Evolutionary conservation across 2,329 filamentous ascomycete species (phyloP), one percentile per base, ranked within the genome.

Genomic region (Colletotrichum somersetense): DNA sequence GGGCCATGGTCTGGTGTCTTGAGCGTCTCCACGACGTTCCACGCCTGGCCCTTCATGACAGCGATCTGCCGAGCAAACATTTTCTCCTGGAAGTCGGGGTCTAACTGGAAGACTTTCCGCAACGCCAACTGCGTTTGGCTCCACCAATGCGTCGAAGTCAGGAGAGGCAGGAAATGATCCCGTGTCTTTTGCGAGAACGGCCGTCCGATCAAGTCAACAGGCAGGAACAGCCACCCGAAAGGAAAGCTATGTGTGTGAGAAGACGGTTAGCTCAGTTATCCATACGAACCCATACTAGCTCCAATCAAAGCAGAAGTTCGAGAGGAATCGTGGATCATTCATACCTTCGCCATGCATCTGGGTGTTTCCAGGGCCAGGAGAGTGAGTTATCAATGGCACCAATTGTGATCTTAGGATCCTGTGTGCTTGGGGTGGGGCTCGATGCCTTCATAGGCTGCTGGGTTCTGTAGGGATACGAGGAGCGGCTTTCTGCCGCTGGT

Each of bases 11-110:
- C 96, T 0, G 90, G 87, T 23, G 93, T 93, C 81, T 99, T 99
- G 73, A 99, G 87, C 0, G 96, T 98, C 84, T 99, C 96, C 5
- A 99, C 96, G 0, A 99, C 96, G 79, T 99, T 99, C 95, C 96
- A 99, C 0, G 96, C 96, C 80, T 99, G 96, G 14, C 96, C 96
- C 83, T 99, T 99, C 94, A 99, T 97, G 71, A 99, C 96, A 1
- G 96, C 96, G 73, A 99, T 97, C 79, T 99, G 96, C 75, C 94
- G 91, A n/a, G 94, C 94, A 83, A 97, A 99, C 96, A 99, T 99
- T 82, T 94, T 92, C 83, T 99, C 96, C 80, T 98, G 94, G 81
- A 99, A 99, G 82, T 99, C 96, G 2, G 92, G 91, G 81, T 99
- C 96, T 79, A 97, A 90, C 75, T 94, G 92, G 80, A 99, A 99